A percentile compares a stretch with the other conserved stretches of the same genome.
Conservation (phyloP, 441 rosid species). For the Theobroma grandiflorum region DNA sequence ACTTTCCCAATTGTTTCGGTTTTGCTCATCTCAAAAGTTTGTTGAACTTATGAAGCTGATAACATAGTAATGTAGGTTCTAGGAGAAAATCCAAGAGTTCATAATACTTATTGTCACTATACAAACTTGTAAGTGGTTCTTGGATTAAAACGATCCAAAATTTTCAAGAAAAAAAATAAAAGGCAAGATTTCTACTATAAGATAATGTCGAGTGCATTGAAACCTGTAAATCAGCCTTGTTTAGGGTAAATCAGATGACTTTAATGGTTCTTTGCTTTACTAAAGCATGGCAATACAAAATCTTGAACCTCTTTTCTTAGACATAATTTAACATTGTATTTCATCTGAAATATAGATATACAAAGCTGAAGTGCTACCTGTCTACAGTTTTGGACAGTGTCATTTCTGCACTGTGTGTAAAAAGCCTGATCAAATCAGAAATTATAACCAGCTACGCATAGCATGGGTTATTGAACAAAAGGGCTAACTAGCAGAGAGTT, state of each 20-base stretch:
- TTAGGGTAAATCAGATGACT: neutral
- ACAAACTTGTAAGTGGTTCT: too few relatives aligned
- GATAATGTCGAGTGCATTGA: too few relatives aligned
- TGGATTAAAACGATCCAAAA: too few relatives aligned
- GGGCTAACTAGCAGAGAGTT: constrained; percentile 1
- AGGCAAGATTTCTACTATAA: too few relatives aligned
- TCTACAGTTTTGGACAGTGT: neutral
- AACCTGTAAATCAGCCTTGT: too few relatives aligned
- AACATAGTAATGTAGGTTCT: too few relatives aligned
- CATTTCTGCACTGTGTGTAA: neutral
- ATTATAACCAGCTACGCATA: constrained; percentile 5
- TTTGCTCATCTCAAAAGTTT: too few relatives aligned
- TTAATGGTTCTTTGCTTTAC: neutral
- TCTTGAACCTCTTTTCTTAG: neutral
- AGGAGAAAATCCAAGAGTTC: too few relatives aligned
- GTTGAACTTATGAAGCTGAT: too few relatives aligned
- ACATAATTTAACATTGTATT: neutral
- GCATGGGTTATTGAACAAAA: constrained; percentile 12
- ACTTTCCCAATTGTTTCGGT: too few relatives aligned
- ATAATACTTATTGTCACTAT: too few relatives aligned
- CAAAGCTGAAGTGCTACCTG: neutral
- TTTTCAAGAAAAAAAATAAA: too few relatives aligned
- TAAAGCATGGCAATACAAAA: neutral
- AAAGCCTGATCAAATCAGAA: neutral
- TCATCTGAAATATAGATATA: neutral